phyloP scores from a whole-genome alignment of 768 basidiomycete genomes.

The Coprinopsis cinerea region DNA sequence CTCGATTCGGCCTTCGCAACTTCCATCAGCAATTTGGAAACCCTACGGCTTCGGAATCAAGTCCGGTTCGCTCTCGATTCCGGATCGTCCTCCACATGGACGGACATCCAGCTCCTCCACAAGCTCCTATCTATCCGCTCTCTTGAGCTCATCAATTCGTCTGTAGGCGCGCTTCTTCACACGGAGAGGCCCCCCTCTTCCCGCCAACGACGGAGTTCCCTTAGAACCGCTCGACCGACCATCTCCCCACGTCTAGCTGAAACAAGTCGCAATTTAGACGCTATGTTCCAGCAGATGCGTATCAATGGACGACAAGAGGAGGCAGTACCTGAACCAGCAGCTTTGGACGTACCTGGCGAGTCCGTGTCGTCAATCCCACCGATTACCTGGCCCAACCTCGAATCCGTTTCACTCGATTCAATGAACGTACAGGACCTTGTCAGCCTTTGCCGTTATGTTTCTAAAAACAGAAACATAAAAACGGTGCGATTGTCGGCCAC shows the following conservation, averaged over 20 bases:
- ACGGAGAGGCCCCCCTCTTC: not conserved
- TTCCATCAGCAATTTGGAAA: not conserved
- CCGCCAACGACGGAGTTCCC: not conserved
- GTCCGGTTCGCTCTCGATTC: constrained; percentile 4
- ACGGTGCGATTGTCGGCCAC: constrained; percentile 5
- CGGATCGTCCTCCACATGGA: constrained; percentile 2
- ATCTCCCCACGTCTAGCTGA: constrained; percentile 1
- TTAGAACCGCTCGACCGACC: not conserved
- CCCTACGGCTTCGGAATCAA: constrained; percentile 1
- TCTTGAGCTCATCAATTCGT: constrained; percentile 1
- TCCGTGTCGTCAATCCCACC: not conserved
- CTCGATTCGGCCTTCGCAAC: constrained; percentile 4
- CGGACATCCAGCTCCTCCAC: constrained; percentile 6
- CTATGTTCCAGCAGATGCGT: constrained; percentile 2
- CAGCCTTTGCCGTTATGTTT: constrained; percentile 2
- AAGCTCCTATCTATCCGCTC: constrained; percentile 3
- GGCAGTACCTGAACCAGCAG: not conserved
- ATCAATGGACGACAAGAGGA: constrained; percentile 1
- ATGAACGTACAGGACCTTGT: not conserved
- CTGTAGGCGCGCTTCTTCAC: constrained; percentile 1
- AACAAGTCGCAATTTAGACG: constrained; percentile 6
- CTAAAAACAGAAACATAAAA: not conserved
- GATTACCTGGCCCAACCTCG: constrained; percentile 6
- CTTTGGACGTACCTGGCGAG: not conserved
- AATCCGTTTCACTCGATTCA: constrained; percentile 4